Conservation (phyloP, 1,284 basidiomycete genomes). For the Papiliotrema nemorosa region DNA sequence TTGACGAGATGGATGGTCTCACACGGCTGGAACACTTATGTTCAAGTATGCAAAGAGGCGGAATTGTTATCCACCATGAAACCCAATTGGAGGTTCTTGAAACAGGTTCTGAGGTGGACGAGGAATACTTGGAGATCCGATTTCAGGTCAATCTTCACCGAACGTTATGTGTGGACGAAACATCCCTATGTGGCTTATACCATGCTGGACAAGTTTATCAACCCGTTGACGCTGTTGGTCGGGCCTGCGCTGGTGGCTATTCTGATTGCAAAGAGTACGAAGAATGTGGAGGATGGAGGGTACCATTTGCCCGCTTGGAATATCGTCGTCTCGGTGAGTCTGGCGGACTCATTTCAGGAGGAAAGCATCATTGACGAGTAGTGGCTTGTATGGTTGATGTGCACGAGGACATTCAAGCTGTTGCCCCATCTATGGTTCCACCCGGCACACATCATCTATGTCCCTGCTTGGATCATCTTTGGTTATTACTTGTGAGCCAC, state of each 20-base stretch:
- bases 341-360: background rate
- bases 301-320: slow-evolving; percentile 91
- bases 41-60: slow-evolving; percentile 84
- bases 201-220: slow-evolving; percentile 90
- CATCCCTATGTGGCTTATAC: slow-evolving; percentile 89
- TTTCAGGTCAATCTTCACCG: slow-evolving; percentile 79
- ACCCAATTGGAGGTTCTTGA: slow-evolving; percentile 89
- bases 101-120: slow-evolving; percentile 88
- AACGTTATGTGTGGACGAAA: slow-evolving; percentile 77
- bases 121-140: slow-evolving; percentile 90
- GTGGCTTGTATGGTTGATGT: slow-evolving; percentile 74
- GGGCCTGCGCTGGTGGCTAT: slow-evolving; percentile 73
- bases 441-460: slow-evolving; percentile 79
- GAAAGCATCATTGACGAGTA: slow-evolving; percentile 37
- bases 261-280: slow-evolving; percentile 73
- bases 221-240: slow-evolving; percentile 78
- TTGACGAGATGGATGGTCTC: slow-evolving; percentile 94
- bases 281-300: slow-evolving; percentile 64
- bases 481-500: slow-evolving; percentile 60
- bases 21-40: slow-evolving; percentile 89
- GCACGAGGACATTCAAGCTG: slow-evolving; percentile 80
- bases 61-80: slow-evolving; percentile 91
- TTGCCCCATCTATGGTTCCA: slow-evolving; percentile 81
- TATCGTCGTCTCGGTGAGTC: slow-evolving; percentile 55
- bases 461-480: slow-evolving; percentile 86